Evolutionary conservation across 495 filamentous ascomycete species (phyloP).

Genomic region (Niebla homalea): DNA sequence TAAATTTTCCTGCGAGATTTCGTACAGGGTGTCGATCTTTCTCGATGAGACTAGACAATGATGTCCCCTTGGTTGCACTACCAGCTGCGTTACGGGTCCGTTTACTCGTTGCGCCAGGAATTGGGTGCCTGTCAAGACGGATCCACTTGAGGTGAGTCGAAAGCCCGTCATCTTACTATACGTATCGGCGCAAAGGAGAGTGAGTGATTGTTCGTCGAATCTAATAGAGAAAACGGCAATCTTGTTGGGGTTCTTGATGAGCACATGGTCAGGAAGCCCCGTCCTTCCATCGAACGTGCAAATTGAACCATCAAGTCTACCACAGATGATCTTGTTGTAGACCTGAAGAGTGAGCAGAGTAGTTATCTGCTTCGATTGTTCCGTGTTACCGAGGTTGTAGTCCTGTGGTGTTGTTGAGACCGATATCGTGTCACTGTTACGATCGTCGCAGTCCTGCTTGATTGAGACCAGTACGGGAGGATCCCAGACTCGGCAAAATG

Average conservation of each 20-base stretch:
- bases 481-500: slow-evolving; percentile 24
- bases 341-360: not conserved
- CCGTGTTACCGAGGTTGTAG: not conserved
- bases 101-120: slow-evolving; percentile 3
- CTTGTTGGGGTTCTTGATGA: slow-evolving; percentile 7
- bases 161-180: too few relatives aligned
- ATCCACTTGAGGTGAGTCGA: not conserved
- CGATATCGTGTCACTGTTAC: slow-evolving; percentile 14
- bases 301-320: slow-evolving; percentile 12
- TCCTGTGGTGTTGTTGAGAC: slow-evolving; percentile 8
- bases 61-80: not conserved
- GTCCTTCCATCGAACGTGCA: slow-evolving; percentile 7
- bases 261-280: slow-evolving; percentile 2
- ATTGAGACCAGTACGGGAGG: slow-evolving; percentile 8
- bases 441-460: slow-evolving; percentile 13
- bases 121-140: slow-evolving; percentile 2
- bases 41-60: slow-evolving; percentile 2
- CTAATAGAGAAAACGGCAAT: slow-evolving; percentile 4
- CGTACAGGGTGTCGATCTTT: too few relatives aligned
- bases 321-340: slow-evolving; percentile 7
- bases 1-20: too few relatives aligned
- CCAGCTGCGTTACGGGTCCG: slow-evolving; percentile 4
- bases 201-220: slow-evolving; percentile 3
- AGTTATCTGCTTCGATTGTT: slow-evolving; percentile 3
- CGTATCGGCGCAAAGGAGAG: not conserved